Evolutionary conservation across 2,329 filamentous ascomycete species (phyloP).

Genomic region (Cercospora sp.): DNA sequence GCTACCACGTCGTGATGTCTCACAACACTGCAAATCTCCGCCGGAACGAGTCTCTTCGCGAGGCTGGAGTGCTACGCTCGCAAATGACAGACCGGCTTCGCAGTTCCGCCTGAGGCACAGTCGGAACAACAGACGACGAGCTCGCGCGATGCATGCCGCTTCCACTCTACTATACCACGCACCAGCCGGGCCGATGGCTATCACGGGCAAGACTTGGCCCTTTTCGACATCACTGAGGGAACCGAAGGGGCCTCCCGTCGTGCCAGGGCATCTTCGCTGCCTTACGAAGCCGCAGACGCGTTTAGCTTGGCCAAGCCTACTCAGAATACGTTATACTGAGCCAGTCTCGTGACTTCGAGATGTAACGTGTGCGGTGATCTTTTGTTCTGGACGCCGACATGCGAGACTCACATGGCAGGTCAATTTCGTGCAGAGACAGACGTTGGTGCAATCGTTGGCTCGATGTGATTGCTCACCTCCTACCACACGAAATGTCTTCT

Average conservation of each 20-base stretch:
- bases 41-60: neutral
- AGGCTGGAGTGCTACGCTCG: neutral
- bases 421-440: neutral
- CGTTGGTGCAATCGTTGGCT: neutral
- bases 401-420: neutral
- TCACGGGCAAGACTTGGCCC: too few relatives aligned
- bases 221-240: too few relatives aligned
- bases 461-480: neutral
- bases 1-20: neutral
- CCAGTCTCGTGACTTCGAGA: neutral
- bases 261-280: too few relatives aligned
- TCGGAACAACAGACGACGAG: neutral
- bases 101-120: too few relatives aligned
- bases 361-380: neutral
- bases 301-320: neutral
- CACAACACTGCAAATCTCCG: neutral
- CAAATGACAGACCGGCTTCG: neutral
- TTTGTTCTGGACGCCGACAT: neutral
- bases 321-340: neutral
- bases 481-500: neutral
- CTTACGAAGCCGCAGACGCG: neutral
- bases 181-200: neutral
- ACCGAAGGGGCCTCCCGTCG: too few relatives aligned
- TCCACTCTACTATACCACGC: too few relatives aligned
- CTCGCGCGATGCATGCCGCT: neutral